Base-by-base conservation (phyloP, 495 filamentous ascomycete species). In the Hyaloscypha variabilis region DNA sequence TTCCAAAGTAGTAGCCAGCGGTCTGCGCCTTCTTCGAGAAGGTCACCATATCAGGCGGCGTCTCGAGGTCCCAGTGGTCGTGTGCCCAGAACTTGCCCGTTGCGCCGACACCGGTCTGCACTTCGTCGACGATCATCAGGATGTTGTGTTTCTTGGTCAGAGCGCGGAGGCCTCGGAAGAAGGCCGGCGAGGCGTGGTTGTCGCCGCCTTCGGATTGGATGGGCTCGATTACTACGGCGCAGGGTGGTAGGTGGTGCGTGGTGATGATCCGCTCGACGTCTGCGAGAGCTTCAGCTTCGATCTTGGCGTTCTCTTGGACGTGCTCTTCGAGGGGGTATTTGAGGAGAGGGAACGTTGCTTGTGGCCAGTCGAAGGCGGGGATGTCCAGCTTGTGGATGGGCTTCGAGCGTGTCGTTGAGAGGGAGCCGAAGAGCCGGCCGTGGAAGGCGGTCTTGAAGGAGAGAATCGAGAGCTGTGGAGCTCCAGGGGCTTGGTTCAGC, bases 1-100 rank as follows among this genome's bases (percentile, higher is more conserved):
- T 91, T 30, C 93, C 92, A 74, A 85, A 99, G 83, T 97, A 99
- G 85, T 96, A 99, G 34, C 95, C 95, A 31, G 95, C 95, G 8
- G 96, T 94, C 82, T 99, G 95, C 24, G 95, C 96, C 83, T 99
- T 99, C 88, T 99, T 99, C 73, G 86, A 90, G 82, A 99, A 99
- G 29, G 95, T 98, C 34, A 99, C 95, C 88, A 99, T 97, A 81
- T 99, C 95, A 6, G 95, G 96, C 24, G 96, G 93, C 31, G 88
- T 79, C 34, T 81, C 71, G 57, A 98, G 83, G 76, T 90, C 81
- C 95, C 95, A 99, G 85, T 98, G 95, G 67, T 98, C 96, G 81
- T 99, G 95, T 2, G 96, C 95, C 95, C 95, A 99, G 88, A 98
- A 98, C 75, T 91, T 93, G 63, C 95, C 95, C 1, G 95, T 99